A percentile compares a stretch with the other conserved stretches of the same genome.
phyloP scores from a whole-genome alignment of 371 early-diverging fungal species.

The Batrachochytrium dendrobatidis region DNA sequence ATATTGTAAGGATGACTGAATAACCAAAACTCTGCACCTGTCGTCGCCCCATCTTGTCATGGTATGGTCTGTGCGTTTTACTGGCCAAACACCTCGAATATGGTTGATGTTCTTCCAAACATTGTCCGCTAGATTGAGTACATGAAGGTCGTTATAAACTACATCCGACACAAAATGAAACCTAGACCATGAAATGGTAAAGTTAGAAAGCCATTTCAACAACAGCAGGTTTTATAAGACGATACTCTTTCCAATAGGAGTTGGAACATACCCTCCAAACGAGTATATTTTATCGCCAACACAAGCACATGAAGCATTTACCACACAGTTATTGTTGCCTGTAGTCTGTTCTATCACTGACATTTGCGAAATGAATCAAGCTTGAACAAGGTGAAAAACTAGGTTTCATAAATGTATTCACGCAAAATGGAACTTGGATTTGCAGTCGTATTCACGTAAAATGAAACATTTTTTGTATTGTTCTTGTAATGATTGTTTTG shows the following conservation, averaged over 20 bases:
- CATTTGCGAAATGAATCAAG: too few species aligned
- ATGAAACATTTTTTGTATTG: too few species aligned
- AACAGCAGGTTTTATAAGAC: too few species aligned
- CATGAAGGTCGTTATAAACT: slow-evolving; percentile 58
- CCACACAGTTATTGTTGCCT: slow-evolving; percentile 43
- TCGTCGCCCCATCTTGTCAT: slow-evolving; percentile 53
- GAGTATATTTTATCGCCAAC: slow-evolving; percentile 43
- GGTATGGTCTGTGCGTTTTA: slow-evolving; percentile 60
- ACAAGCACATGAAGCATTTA: slow-evolving; percentile 55
- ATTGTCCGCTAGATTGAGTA: slow-evolving; percentile 36
- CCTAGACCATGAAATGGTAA: slow-evolving; percentile 19
- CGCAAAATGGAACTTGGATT: too few species aligned
- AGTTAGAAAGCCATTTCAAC: background rate
- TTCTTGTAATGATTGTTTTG: too few species aligned
- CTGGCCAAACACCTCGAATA: slow-evolving; percentile 53
- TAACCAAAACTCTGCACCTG: slow-evolving; percentile 15
- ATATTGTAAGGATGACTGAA: background rate
- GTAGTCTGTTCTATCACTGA: background rate
- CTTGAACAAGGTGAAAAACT: too few species aligned
- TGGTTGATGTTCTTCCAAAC: slow-evolving; percentile 54
- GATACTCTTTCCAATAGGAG: background rate
- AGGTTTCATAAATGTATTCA: too few species aligned
- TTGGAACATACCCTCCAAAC: slow-evolving; percentile 45
- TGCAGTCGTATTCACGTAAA: too few species aligned
- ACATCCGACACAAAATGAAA: slow-evolving; percentile 64